Conservation (phyloP, 2,329 filamentous ascomycete species). For the Trichoderma sp. region DNA sequence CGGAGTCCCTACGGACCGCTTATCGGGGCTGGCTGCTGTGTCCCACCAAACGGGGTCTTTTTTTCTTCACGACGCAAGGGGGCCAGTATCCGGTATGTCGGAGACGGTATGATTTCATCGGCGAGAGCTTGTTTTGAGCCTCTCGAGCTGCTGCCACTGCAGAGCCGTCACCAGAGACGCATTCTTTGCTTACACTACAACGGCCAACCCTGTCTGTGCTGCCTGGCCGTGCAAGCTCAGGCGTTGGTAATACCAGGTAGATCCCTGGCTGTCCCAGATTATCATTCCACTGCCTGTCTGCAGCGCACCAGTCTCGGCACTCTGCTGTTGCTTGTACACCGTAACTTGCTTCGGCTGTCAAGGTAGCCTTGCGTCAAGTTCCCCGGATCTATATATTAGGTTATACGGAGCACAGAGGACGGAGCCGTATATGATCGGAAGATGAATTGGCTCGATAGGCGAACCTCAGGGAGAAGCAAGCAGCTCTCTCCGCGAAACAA, state of each 20-base stretch:
- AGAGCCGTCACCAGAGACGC: neutral
- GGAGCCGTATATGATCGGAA: neutral
- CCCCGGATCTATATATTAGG: slow-evolving; percentile 21
- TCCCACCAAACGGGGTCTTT: slow-evolving; percentile 8
- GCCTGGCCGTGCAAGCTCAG: neutral
- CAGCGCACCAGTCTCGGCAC: slow-evolving; percentile 1
- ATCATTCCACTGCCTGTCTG: neutral
- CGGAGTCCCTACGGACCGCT: slow-evolving; percentile 1
- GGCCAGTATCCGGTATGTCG: slow-evolving; percentile 11
- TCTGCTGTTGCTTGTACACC: slow-evolving; percentile 11
- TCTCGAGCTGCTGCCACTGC: neutral
- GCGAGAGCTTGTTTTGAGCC: neutral
- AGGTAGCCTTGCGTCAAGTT: slow-evolving; percentile 15
- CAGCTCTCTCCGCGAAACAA: neutral
- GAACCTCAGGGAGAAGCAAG: slow-evolving; percentile 9
- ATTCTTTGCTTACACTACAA: neutral
- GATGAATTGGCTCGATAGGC: slow-evolving; percentile 13
- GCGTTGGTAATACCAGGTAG: neutral
- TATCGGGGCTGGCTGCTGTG: slow-evolving; percentile 4
- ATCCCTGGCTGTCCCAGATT: neutral
- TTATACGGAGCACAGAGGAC: slow-evolving; percentile 5
- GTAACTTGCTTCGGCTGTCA: slow-evolving; percentile 18
- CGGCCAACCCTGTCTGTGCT: neutral
- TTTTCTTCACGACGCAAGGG: neutral
- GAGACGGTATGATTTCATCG: slow-evolving; percentile 11